Evolutionary conservation across 1,284 basidiomycete genomes (phyloP), one percentile per base, ranked within the genome.

Genomic region (Volvariella volvacea): DNA sequence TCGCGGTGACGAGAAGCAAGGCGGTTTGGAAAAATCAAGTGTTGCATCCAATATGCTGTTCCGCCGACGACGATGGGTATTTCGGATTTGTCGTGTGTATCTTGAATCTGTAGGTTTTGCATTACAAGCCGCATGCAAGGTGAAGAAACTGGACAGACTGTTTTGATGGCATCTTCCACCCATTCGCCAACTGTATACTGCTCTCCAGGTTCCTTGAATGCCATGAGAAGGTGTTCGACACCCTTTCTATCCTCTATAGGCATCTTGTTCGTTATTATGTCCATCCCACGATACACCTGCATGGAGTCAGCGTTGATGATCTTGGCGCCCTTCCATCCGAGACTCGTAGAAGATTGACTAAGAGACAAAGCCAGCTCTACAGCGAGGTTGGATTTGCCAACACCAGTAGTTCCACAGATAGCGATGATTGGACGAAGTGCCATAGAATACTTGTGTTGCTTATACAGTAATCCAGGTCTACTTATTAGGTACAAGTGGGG

Each of bases 271-370:
- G 96, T 99, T 55, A 98, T 87, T 43, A 96, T 72, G 61, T 98
- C 89, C 56, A 99, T 74, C 0, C 95, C 94, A n/a, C 73, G 71
- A 63, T 99, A 99, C 12, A 94, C 85, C 65, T 99, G 96, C 94
- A 99, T 99, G 8, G 95, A 85, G 65, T 99, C 96, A 7, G 93
- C 90, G 55, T 96, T 97, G 59, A 99, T 86, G 52, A 98, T 76
- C 56, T 83, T 76, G 12, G 83, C 84, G 14, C 78, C 75, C 14
- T 61, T 63, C 73, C 81, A 85, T 32, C 61, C 64, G 54, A 63
- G 60, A 16, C 52, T 56, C 25, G 55, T 51, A 42, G 50, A 20
- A 20, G 51, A 52, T 36, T 64, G 59, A 12, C 68, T 54, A 21
- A 85, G 58, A 46, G 74, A 73, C 20, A 83, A 71, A 10, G 92